phyloP scores from a whole-genome alignment of 257 asterid genomes.

The Plectranthus barbatus region DNA sequence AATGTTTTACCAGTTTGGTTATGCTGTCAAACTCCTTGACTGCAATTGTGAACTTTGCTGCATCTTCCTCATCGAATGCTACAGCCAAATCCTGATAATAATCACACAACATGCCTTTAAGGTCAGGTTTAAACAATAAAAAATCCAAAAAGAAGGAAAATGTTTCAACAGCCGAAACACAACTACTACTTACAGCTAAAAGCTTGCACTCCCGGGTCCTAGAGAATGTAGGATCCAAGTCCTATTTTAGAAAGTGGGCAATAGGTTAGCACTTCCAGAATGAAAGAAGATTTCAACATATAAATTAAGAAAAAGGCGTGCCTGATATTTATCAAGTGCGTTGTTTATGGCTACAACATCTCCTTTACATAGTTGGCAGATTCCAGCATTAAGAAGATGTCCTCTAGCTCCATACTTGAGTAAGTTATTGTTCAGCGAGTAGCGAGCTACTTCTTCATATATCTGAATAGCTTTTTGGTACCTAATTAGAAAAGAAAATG shows the following conservation, averaged over 20 bases:
- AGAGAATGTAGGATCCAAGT: conserved; percentile 40
- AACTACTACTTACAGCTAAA: conserved; percentile 24
- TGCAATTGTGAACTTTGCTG: conserved; percentile 23
- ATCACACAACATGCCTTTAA: not conserved
- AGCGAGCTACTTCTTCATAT: conserved; percentile 30
- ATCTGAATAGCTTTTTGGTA: conserved; percentile 27
- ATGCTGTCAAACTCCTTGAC: conserved; percentile 39
- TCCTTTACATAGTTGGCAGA: conserved; percentile 35
- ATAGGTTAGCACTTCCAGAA: not conserved
- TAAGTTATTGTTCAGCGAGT: conserved; percentile 25
- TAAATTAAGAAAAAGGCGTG: not conserved
- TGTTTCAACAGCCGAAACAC: not conserved
- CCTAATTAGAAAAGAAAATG: conserved; percentile 13
- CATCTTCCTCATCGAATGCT: conserved; percentile 39
- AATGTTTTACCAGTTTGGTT: conserved; percentile 25
- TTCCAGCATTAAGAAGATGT: conserved; percentile 38
- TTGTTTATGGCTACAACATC: conserved; percentile 31
- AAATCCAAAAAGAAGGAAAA: not conserved
- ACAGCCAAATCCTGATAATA: conserved; percentile 33
- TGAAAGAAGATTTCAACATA: not conserved
- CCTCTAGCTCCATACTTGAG: conserved; percentile 35
- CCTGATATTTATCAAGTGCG: conserved; percentile 41
- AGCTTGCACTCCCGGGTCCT: conserved; percentile 33
- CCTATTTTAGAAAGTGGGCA: conserved; percentile 17
- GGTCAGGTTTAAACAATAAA: not conserved